Conservation (phyloP, 164 flowering plant genomes). For the Taxillus chinensis region DNA sequence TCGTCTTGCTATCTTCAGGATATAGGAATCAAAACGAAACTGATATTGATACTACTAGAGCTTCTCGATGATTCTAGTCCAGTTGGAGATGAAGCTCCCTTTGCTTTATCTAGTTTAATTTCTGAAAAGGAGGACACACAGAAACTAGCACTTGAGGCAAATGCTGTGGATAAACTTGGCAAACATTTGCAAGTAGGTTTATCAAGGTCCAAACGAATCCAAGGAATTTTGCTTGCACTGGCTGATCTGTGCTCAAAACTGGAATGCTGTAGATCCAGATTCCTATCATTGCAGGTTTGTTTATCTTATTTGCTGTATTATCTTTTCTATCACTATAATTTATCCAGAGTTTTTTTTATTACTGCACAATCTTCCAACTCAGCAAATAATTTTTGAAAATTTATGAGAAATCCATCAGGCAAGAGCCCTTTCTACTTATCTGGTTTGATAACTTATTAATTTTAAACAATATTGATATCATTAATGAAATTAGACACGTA, state of each 20-base stretch:
- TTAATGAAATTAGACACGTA: too few species aligned
- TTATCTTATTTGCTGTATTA: slow-evolving; percentile 3
- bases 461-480: too few species aligned
- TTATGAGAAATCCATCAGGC: too few species aligned
- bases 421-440: too few species aligned
- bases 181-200: slow-evolving; percentile 30
- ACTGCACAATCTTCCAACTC: neutral
- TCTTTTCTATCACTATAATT: too few species aligned
- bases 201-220: slow-evolving; percentile 35
- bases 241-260: slow-evolving; percentile 74
- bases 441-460: too few species aligned
- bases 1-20: slow-evolving; percentile 50
- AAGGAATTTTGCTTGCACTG: slow-evolving; percentile 66
- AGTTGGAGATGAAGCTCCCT: slow-evolving; percentile 89
- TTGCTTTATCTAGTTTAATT: slow-evolving; percentile 58
- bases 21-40: slow-evolving; percentile 37
- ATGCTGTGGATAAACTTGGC: slow-evolving; percentile 58
- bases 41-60: slow-evolving; percentile 57
- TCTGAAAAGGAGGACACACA: slow-evolving; percentile 63
- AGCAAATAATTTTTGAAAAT: too few species aligned
- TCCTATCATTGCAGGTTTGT: slow-evolving; percentile 62
- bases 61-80: slow-evolving; percentile 83
- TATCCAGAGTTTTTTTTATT: neutral
- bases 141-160: slow-evolving; percentile 58
- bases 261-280: slow-evolving; percentile 68